Evolutionary conservation across 352 stramenopile genomes (phyloP).

Genomic region (Phytophthora fragariaefolia): DNA sequence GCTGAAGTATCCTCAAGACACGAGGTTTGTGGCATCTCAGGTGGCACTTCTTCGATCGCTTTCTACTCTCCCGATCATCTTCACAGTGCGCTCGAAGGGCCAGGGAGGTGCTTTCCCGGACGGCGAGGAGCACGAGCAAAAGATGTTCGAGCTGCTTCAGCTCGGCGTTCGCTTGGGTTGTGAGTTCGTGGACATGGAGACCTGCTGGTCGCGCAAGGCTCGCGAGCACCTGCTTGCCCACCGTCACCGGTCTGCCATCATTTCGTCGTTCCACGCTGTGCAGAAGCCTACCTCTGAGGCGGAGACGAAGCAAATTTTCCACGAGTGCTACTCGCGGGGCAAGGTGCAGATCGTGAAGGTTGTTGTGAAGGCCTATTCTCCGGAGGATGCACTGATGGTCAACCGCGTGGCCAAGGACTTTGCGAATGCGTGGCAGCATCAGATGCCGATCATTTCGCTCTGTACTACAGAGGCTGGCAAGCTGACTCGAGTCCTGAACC

Average conservation of each 20-base stretch:
- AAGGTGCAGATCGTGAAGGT: conserved; percentile 92
- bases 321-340: conserved; percentile 70
- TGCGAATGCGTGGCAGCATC: conserved; percentile 52
- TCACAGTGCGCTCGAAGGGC: conserved; percentile 94
- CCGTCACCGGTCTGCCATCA: conserved; percentile 62
- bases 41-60: conserved; percentile 84
- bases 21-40: conserved; percentile 71
- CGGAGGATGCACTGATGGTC: conserved; percentile 90
- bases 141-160: conserved; percentile 88
- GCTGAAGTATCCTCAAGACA: conserved; percentile 64
- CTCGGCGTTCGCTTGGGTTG: conserved; percentile 93
- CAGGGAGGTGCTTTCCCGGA: conserved; percentile 96
- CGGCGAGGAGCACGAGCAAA: conserved; percentile 81
- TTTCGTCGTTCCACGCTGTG: conserved; percentile 83
- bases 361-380: conserved; percentile 83
- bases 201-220: conserved; percentile 81
- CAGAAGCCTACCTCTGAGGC: conserved; percentile 56
- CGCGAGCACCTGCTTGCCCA: conserved; percentile 53
- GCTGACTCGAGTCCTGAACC: conserved; percentile 95
- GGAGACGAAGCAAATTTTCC: conserved; percentile 63
- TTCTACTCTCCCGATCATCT: conserved; percentile 95
- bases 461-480: conserved; percentile 93
- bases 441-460: conserved; percentile 95
- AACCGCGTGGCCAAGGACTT: conserved; percentile 71
- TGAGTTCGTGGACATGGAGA: conserved; percentile 98